A percentile compares a stretch with the other conserved stretches of the same genome.
Evolutionary conservation across 1,284 basidiomycete genomes (phyloP).

Genomic region (Rhodotorula sp.): DNA sequence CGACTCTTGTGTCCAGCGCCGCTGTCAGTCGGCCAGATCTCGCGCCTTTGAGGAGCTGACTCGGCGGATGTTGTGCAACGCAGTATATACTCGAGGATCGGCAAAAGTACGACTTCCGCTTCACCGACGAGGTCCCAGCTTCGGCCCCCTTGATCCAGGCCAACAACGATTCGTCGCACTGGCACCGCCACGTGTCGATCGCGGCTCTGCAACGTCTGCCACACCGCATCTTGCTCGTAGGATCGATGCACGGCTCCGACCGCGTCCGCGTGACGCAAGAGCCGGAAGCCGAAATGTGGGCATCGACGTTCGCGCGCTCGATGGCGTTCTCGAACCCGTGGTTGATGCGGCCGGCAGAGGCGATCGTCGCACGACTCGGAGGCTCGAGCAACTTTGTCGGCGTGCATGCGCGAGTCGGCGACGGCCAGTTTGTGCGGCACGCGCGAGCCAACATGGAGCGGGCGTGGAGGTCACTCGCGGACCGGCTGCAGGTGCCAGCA

Average conservation of each 20-base stretch:
- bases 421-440: slow-evolving; percentile 59
- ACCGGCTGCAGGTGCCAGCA: slow-evolving; percentile 4
- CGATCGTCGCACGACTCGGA: slow-evolving; percentile 25
- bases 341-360: slow-evolving; percentile 29
- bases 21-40: background rate
- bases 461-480: slow-evolving; percentile 15
- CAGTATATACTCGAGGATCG: slow-evolving; percentile 33
- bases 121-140: slow-evolving; percentile 11
- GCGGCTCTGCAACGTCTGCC: background rate
- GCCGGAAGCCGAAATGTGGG: background rate
- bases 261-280: slow-evolving; percentile 6
- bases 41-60: background rate
- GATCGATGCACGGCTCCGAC: slow-evolving; percentile 27
- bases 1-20: too few species aligned
- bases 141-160: slow-evolving; percentile 10
- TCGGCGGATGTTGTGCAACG: too few species aligned
- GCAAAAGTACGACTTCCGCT: slow-evolving; percentile 29
- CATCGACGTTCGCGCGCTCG: slow-evolving; percentile 9
- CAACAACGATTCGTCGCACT: slow-evolving; percentile 1
- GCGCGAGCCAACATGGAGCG: slow-evolving; percentile 44
- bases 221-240: slow-evolving; percentile 33
- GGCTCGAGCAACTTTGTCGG: slow-evolving; percentile 50
- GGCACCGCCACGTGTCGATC: slow-evolving; percentile 27
- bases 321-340: slow-evolving; percentile 33
- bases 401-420: slow-evolving; percentile 65